phyloP scores from a whole-genome alignment of 75 land plant genomes.

The Azolla pinnata region DNA sequence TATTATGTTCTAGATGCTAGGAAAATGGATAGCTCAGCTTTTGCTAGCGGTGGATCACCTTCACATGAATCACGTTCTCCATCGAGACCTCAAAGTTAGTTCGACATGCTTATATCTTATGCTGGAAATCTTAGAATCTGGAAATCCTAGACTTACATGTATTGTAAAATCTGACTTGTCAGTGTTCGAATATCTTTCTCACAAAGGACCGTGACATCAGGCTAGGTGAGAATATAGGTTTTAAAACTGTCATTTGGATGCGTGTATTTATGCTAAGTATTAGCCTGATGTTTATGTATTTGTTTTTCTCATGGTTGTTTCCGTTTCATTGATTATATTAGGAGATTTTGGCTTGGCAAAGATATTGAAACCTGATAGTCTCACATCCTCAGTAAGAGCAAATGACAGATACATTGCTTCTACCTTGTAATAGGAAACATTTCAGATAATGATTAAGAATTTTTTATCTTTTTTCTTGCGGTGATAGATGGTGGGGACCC shows the following conservation, averaged over 20 bases:
- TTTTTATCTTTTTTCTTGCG: neutral
- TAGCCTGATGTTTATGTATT: neutral
- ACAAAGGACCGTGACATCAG: constrained; percentile 95
- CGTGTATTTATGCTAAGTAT: neutral
- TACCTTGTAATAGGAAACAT: neutral
- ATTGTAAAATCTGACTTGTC: constrained; percentile 6
- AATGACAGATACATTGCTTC: neutral
- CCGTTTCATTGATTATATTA: constrained; percentile 18
- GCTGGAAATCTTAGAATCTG: neutral
- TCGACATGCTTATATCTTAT: neutral
- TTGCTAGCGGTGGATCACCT: constrained; percentile 71
- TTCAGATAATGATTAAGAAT: neutral
- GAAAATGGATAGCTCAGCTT: constrained; percentile 55
- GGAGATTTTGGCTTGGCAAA: constrained; percentile 99
- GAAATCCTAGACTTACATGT: neutral
- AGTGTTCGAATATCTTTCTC: constrained; percentile 98
- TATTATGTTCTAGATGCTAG: constrained; percentile 46
- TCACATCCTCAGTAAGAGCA: constrained; percentile 83
- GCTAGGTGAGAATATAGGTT: constrained; percentile 51
- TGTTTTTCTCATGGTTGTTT: neutral
- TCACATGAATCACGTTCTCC: constrained; percentile 71
- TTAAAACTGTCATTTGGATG: neutral
- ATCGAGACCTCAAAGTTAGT: constrained; percentile 78
- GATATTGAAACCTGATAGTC: constrained; percentile 71
- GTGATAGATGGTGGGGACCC: constrained; percentile 79